A percentile compares a stretch with the other conserved stretches of the same genome.
Evolutionary conservation across 176 grass and related monocot genomes (phyloP).

Genomic region (Avena sativa): DNA sequence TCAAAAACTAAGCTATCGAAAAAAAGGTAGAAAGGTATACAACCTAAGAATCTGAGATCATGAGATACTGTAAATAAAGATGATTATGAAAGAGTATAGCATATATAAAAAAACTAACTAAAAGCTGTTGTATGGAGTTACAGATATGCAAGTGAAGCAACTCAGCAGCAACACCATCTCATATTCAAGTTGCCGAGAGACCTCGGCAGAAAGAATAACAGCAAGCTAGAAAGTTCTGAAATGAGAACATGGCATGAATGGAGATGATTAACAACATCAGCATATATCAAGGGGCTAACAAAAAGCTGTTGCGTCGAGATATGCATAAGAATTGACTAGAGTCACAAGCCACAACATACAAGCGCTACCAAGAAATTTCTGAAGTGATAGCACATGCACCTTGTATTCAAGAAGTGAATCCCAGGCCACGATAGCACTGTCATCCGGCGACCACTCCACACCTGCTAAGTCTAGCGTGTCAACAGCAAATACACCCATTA

Average conservation of each 20-base stretch:
- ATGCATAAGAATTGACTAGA: conserved; percentile 13
- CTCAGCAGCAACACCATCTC: not conserved
- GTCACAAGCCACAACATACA: conserved; percentile 1
- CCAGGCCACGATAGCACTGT: conserved; percentile 91
- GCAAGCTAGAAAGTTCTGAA: conserved; percentile 19
- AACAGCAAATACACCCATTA: conserved; percentile 86
- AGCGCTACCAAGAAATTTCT: conserved; percentile 7
- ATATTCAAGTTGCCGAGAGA: conserved; percentile 12
- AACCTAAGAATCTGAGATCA: not conserved
- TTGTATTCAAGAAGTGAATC: conserved; percentile 99
- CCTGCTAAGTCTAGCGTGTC: conserved; percentile 88
- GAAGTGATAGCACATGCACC: conserved; percentile 46
- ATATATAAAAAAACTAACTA: conserved; percentile 14
- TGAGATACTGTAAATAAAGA: not conserved
- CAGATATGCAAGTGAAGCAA: conserved; percentile 17
- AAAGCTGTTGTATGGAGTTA: not conserved
- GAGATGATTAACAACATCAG: conserved; percentile 20
- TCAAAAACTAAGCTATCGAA: not conserved
- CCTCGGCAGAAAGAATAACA: not conserved
- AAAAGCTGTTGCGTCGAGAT: not conserved
- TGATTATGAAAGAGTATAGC: not conserved
- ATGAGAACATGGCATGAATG: conserved; percentile 11
- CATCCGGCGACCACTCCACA: conserved; percentile 90
- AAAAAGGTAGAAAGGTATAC: not conserved
- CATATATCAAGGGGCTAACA: conserved; percentile 8